Conservation (phyloP, 2,329 filamentous ascomycete genomes). For the Tolypocladium capitatum region DNA sequence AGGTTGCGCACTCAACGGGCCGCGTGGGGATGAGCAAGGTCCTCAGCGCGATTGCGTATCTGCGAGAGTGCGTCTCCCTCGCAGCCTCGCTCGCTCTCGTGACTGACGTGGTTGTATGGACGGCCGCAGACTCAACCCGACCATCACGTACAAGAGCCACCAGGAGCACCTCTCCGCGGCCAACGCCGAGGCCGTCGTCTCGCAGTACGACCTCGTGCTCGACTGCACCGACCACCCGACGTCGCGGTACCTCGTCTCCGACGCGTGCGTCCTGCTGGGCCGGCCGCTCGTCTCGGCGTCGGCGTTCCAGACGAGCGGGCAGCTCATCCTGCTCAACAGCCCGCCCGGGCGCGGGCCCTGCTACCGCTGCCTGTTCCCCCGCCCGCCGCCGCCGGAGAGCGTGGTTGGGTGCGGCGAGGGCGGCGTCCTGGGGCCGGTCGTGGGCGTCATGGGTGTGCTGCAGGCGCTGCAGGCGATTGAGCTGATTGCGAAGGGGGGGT, state of each 20-base stretch:
- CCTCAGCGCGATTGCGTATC: slow-evolving; percentile 53
- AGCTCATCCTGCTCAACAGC: slow-evolving; percentile 77
- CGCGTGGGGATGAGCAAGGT: slow-evolving; percentile 69
- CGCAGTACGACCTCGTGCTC: slow-evolving; percentile 67
- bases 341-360: slow-evolving; percentile 69
- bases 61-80: slow-evolving; percentile 32
- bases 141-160: slow-evolving; percentile 51
- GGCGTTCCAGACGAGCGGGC: slow-evolving; percentile 76
- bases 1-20: slow-evolving; percentile 64
- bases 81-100: too few relatives aligned
- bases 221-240: slow-evolving; percentile 94
- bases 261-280: slow-evolving; percentile 66
- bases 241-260: slow-evolving; percentile 83
- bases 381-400: slow-evolving; percentile 69
- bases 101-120: not conserved
- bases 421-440: slow-evolving; percentile 82
- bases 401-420: slow-evolving; percentile 85
- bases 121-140: slow-evolving; percentile 53
- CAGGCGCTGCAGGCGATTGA: slow-evolving; percentile 86
- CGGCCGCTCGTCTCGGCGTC: slow-evolving; percentile 83
- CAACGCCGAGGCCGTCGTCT: slow-evolving; percentile 54
- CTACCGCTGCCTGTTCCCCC: slow-evolving; percentile 87
- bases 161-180: slow-evolving; percentile 51
- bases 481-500: slow-evolving; percentile 42
- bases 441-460: slow-evolving; percentile 83